These are phyloP conservation scores for Carex pumila DNA, from an alignment of 176 grass and related monocot genomes.

Conservation along the genomic window DNA sequence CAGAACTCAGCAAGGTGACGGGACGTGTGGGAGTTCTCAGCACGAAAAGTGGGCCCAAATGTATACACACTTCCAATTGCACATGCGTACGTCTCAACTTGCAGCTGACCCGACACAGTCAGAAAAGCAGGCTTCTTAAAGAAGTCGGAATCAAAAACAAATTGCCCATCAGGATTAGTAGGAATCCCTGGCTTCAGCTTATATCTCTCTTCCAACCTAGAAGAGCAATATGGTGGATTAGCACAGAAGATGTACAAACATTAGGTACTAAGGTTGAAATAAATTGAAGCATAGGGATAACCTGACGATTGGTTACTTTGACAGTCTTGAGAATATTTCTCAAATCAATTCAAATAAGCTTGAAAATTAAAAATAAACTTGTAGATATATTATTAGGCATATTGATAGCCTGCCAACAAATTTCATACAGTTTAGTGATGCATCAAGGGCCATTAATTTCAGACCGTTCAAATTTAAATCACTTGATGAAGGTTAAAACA, in stretches of 20 bases:
- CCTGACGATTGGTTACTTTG: background rate
- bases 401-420: background rate
- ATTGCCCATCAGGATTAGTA: slow-evolving; percentile 49
- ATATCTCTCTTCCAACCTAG: slow-evolving; percentile 71
- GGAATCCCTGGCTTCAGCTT: slow-evolving; percentile 84
- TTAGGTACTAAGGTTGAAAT: background rate
- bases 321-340: background rate
- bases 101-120: slow-evolving; percentile 90
- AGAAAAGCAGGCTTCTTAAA: slow-evolving; percentile 94
- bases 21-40: slow-evolving; percentile 87
- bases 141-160: slow-evolving; percentile 70
- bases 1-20: slow-evolving; percentile 95
- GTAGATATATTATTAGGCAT: background rate
- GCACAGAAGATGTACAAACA: background rate
- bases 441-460: background rate
- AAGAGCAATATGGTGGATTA: slow-evolving; percentile 10
- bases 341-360: background rate
- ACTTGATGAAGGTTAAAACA: background rate
- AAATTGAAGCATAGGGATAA: background rate
- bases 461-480: background rate
- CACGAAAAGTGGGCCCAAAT: slow-evolving; percentile 93
- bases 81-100: slow-evolving; percentile 91
- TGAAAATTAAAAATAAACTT: background rate
- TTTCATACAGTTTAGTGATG: background rate
- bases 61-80: slow-evolving; percentile 87